These are phyloP conservation scores for Entoloma clypeatum DNA, from an alignment of 1,284 basidiomycete genomes.

Conservation along the genomic window DNA sequence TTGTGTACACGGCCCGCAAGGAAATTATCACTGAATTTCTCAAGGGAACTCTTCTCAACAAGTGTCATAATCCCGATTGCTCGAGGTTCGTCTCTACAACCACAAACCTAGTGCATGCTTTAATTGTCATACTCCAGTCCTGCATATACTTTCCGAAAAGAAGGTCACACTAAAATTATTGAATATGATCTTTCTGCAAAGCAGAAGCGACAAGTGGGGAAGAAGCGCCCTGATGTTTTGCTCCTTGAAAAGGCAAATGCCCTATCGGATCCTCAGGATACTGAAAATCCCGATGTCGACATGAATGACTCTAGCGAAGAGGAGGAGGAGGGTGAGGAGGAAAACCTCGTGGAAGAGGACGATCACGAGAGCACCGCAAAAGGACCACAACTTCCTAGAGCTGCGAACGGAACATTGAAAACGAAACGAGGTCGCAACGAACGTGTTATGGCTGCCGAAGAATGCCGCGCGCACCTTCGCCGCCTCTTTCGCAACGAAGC, in stretches of 20 bases:
- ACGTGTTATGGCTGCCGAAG: slow-evolving; percentile 85
- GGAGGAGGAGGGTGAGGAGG: slow-evolving; percentile 43
- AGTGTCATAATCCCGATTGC: slow-evolving; percentile 77
- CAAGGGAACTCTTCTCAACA: slow-evolving; percentile 63
- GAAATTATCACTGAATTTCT: slow-evolving; percentile 83
- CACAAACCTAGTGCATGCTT: slow-evolving; percentile 10
- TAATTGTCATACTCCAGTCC: slow-evolving; percentile 50
- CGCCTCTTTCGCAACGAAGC: slow-evolving; percentile 85
- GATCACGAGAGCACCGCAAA: slow-evolving; percentile 40
- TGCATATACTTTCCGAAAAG: slow-evolving; percentile 88
- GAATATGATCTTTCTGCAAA: slow-evolving; percentile 86
- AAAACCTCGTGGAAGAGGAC: slow-evolving; percentile 34
- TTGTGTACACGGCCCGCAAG: slow-evolving; percentile 87
- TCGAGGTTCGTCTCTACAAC: slow-evolving; percentile 60
- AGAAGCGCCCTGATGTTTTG: slow-evolving; percentile 72
- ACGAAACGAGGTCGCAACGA: slow-evolving; percentile 77
- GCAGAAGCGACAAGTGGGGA: slow-evolving; percentile 64
- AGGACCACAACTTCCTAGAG: slow-evolving; percentile 45
- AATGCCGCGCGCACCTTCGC: slow-evolving; percentile 92
- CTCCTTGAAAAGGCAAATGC: slow-evolving; percentile 40
- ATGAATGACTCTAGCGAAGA: slow-evolving; percentile 37
- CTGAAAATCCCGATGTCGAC: slow-evolving; percentile 44
- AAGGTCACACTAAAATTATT: slow-evolving; percentile 92
- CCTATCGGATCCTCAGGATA: slow-evolving; percentile 18
- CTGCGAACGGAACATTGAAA: slow-evolving; percentile 79